Evolutionary conservation across 169 alveolate genomes (phyloP).

Genomic region (Theileria orientalis): DNA sequence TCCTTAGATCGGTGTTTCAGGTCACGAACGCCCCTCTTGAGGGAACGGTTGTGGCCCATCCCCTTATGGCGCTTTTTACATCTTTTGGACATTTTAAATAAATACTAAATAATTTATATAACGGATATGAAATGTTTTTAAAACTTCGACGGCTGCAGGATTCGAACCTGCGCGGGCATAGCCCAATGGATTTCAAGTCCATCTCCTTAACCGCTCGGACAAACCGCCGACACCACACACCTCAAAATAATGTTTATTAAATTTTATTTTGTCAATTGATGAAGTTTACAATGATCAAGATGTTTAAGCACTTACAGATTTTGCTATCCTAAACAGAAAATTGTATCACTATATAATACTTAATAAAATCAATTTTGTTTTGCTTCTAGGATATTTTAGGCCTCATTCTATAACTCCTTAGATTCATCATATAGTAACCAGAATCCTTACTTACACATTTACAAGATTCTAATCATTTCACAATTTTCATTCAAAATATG

Average conservation of each 20-base stretch:
- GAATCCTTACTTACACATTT: neutral
- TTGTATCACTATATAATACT: too few relatives aligned
- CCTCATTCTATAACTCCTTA: too few relatives aligned
- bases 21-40: slow-evolving; percentile 65
- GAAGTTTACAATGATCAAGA: too few relatives aligned
- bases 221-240: slow-evolving; percentile 60
- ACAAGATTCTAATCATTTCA: neutral
- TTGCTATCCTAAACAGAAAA: neutral
- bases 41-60: slow-evolving; percentile 56
- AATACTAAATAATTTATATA: neutral
- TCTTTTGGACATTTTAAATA: slow-evolving; percentile 44
- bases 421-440: neutral
- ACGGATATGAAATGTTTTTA: neutral
- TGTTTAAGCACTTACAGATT: too few relatives aligned
- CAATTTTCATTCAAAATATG: too few relatives aligned
- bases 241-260: slow-evolving; percentile 7
- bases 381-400: too few relatives aligned
- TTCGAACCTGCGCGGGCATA: slow-evolving; percentile 98
- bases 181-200: slow-evolving; percentile 96
- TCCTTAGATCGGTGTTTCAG: slow-evolving; percentile 59
- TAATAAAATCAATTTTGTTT: too few relatives aligned
- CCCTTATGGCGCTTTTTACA: slow-evolving; percentile 59
- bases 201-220: slow-evolving; percentile 97
- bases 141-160: slow-evolving; percentile 93
- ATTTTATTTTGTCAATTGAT: neutral